These are phyloP conservation scores for Eragrostis nindensis DNA, from an alignment of 176 grass and related monocot genomes.

Conservation along the genomic window DNA sequence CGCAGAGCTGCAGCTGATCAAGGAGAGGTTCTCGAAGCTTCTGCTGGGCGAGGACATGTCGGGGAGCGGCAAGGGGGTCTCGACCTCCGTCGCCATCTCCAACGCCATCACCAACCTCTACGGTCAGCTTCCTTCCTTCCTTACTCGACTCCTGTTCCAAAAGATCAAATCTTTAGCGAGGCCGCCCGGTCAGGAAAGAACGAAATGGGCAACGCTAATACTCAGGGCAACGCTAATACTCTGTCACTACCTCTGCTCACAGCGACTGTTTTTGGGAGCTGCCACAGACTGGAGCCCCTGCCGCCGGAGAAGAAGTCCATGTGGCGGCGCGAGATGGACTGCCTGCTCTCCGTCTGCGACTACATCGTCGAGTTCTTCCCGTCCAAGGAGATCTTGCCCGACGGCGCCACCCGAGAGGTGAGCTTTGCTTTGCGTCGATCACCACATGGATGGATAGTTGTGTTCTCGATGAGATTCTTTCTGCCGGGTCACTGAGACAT, in stretches of 20 bases:
- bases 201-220: no score
- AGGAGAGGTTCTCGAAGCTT: constrained; percentile 93
- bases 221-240: neutral
- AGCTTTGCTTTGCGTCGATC: neutral
- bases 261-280: constrained; percentile 90
- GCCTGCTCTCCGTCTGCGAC: constrained; percentile 80
- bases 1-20: constrained; percentile 72
- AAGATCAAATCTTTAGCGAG: neutral
- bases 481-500: neutral
- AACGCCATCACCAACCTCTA: constrained; percentile 98
- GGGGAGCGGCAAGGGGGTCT: constrained; percentile 85
- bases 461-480: neutral
- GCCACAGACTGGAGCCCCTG: constrained; percentile 77
- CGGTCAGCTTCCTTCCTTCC: constrained; percentile 36
- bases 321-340: constrained; percentile 93
- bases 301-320: constrained; percentile 67
- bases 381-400: constrained; percentile 63
- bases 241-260: constrained; percentile 34
- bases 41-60: constrained; percentile 96
- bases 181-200: neutral
- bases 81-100: constrained; percentile 75
- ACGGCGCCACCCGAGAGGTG: constrained; percentile 62
- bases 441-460: neutral
- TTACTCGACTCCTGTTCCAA: neutral
- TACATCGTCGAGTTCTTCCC: constrained; percentile 90